These are phyloP conservation scores for Hydrangea macrophylla DNA, from an alignment of 148 eudicot genomes.

Conservation along the genomic window DNA sequence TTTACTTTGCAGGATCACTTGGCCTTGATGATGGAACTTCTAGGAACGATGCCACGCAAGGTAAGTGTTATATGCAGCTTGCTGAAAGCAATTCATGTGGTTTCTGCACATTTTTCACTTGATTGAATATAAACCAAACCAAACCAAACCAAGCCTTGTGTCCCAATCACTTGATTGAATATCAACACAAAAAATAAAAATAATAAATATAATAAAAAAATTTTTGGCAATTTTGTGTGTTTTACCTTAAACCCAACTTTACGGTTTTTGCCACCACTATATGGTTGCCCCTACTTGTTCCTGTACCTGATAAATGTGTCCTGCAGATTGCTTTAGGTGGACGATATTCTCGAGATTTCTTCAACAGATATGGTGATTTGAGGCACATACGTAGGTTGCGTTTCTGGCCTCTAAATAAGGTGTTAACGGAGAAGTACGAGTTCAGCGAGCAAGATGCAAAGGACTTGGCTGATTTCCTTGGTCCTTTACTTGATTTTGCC, in stretches of 20 bases:
- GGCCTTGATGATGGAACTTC: constrained; percentile 97
- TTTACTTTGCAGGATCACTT: constrained; percentile 68
- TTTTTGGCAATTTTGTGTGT: background rate
- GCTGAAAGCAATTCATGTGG: background rate
- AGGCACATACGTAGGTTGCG: constrained; percentile 72
- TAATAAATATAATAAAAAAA: too few relatives aligned
- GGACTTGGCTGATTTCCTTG: constrained; percentile 71
- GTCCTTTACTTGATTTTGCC: constrained; percentile 71
- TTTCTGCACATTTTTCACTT: background rate
- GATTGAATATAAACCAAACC: too few relatives aligned
- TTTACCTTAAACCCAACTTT: background rate
- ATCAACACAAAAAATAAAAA: too few relatives aligned
- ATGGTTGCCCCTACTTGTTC: background rate
- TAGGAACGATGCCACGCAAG: constrained; percentile 95
- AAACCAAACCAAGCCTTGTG: too few relatives aligned
- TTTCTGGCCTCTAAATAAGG: constrained; percentile 80
- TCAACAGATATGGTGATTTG: constrained; percentile 77
- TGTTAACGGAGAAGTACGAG: constrained; percentile 71
- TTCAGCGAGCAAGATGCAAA: constrained; percentile 74
- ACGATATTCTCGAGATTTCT: constrained; percentile 73
- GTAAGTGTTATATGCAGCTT: constrained; percentile 28
- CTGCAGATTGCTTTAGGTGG: constrained; percentile 68
- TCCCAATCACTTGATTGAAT: too few relatives aligned
- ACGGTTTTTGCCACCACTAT: background rate
- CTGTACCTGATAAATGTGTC: background rate